These are phyloP conservation scores for Peronospora destructor DNA, from an alignment of 352 stramenopile species.

Conservation along the genomic window DNA sequence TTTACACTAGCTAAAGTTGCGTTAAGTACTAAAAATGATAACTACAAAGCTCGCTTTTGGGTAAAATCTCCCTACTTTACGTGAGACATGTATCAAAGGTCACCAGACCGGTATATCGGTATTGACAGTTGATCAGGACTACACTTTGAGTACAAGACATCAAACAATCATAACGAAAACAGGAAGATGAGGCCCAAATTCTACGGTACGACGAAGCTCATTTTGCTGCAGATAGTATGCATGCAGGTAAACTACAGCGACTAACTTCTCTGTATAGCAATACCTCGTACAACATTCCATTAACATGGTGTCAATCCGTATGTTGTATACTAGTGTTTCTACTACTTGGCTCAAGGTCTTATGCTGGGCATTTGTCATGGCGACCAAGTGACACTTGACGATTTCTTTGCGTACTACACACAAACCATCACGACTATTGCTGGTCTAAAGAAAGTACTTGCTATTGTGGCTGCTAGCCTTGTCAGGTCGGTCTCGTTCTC, in stretches of 20 bases:
- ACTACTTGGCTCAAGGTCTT: slow-evolving; percentile 73
- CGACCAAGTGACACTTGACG: slow-evolving; percentile 54
- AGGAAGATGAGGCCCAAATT: slow-evolving; percentile 61
- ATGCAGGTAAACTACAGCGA: too few species aligned
- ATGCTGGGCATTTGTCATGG: slow-evolving; percentile 75
- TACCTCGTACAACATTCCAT: too few species aligned
- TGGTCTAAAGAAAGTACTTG: slow-evolving; percentile 78
- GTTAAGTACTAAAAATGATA: too few species aligned
- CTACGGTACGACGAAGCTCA: slow-evolving; percentile 80
- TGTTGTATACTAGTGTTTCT: slow-evolving; percentile 42
- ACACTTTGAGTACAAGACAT: background rate
- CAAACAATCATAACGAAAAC: background rate
- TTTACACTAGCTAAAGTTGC: too few species aligned
- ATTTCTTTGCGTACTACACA: slow-evolving; percentile 82
- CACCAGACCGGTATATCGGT: background rate
- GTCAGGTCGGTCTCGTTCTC: slow-evolving; percentile 27
- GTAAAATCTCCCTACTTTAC: too few species aligned
- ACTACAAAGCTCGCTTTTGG: too few species aligned
- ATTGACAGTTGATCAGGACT: background rate
- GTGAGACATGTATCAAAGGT: too few species aligned
- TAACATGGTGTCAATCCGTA: too few species aligned
- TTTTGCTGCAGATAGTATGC: slow-evolving; percentile 80
- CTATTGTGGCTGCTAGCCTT: slow-evolving; percentile 46
- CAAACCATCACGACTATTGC: slow-evolving; percentile 70
- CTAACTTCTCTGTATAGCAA: too few species aligned